Conservation (phyloP, 2,329 filamentous ascomycete species). For the Waltergamsia citrina region DNA sequence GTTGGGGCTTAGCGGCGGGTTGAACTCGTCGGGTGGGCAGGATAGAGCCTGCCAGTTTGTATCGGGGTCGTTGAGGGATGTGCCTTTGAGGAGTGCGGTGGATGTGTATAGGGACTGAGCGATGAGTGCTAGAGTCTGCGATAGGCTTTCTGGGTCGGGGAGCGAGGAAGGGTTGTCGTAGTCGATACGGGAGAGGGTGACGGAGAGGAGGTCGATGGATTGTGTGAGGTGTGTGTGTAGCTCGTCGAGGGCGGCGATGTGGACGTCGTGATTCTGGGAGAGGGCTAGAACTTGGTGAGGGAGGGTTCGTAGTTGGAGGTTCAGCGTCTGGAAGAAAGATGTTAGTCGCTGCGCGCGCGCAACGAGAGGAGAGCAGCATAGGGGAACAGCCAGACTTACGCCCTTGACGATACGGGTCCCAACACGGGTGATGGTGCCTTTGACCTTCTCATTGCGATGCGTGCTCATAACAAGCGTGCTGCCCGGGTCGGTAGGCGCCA, state of each 20-base stretch:
- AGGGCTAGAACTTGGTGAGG: slow-evolving; percentile 34
- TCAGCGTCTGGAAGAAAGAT: slow-evolving; percentile 51
- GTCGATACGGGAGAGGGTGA: slow-evolving; percentile 47
- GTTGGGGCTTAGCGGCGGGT: slow-evolving; percentile 38
- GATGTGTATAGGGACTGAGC: slow-evolving; percentile 33
- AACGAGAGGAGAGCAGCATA: no score
- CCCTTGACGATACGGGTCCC: slow-evolving; percentile 90
- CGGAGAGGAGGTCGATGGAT: slow-evolving; percentile 72
- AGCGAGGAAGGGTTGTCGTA: slow-evolving; percentile 42
- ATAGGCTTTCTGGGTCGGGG: slow-evolving; percentile 45
- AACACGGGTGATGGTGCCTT: slow-evolving; percentile 83
- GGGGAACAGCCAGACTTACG: slow-evolving; percentile 38
- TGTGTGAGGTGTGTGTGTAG: slow-evolving; percentile 73
- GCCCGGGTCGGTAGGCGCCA: slow-evolving; percentile 76
- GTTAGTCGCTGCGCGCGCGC: slow-evolving; percentile 1
- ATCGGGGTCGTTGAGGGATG: slow-evolving; percentile 15
- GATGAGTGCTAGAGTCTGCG: slow-evolving; percentile 43
- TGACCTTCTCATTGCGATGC: slow-evolving; percentile 77
- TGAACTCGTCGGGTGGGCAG: slow-evolving; percentile 32
- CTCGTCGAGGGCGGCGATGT: slow-evolving; percentile 60
- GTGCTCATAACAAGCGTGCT: slow-evolving; percentile 87
- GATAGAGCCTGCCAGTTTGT: slow-evolving; percentile 33
- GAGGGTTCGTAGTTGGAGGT: slow-evolving; percentile 66
- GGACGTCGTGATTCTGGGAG: slow-evolving; percentile 35
- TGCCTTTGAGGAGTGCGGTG: slow-evolving; percentile 46